Base-by-base conservation (phyloP, 768 basidiomycete species). In the Xanthoconium purpureum region DNA sequence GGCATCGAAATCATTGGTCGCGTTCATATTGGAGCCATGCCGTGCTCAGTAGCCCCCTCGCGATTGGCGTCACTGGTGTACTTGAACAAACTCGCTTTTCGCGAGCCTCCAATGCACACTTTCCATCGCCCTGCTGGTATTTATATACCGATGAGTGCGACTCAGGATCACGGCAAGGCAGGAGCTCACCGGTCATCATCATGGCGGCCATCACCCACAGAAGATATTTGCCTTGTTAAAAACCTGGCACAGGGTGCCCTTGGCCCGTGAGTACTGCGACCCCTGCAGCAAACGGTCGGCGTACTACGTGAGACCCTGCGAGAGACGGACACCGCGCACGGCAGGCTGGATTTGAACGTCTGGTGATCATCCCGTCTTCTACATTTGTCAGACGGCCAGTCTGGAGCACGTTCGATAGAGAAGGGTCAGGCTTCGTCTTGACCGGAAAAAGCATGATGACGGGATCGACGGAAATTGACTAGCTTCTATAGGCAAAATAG, bases 401-500 rank as follows among this genome's bases (percentile, higher is more conserved):
- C 24, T 24, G 35, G 46, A 11, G 15, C 6, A 18, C 10, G 45
- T 46, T 32, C 15, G 24, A 28, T 24, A 28, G 20, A 43, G 24
- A 15, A 44, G 43, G 14, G 7, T 8, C 17, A 17, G n/a, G 17
- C 46, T 47, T 46, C 44, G 8, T 5, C 17, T 32, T 51, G 44
- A 46, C 46, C 40, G 12, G 37, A 30, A 47, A 47, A 32, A n/a
- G 12, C 7, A 17, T 8, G 47, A 24, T 38, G 15, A 59, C 47
- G 43, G 20, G 49, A 60, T 57, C 48, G 55, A 61, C 50, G 51
- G 55, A 61, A 57, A 65, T 67, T 49, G 66, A 56, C 60, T 13
- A 44, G 35, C 59, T 66, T 66, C 62, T 64, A 61, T 48, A 45
- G 51, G 62, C 49, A 48, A 50, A 58, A 64, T 67, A 70, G 66